Percentiles rank a stretch among this genome's conserved stretches.
These are phyloP conservation scores for Phytophthora quininea DNA, from an alignment of 352 stramenopile species.

Conservation along the genomic window DNA sequence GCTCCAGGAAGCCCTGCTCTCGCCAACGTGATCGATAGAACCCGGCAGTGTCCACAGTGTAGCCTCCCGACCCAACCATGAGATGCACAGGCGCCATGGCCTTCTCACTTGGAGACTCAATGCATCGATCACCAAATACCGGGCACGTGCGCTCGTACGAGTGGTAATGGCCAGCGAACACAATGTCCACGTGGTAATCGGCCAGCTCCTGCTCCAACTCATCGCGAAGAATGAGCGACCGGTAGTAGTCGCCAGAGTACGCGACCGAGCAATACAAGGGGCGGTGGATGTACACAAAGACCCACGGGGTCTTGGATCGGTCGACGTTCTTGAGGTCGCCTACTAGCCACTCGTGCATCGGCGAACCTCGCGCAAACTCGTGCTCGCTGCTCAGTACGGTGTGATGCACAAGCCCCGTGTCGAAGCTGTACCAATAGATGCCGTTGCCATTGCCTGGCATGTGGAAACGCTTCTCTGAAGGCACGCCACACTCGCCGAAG, in stretches of 20 bases:
- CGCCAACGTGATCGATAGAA: slow-evolving; percentile 37
- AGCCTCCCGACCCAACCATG: slow-evolving; percentile 55
- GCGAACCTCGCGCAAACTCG: slow-evolving; percentile 41
- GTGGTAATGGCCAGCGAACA: slow-evolving; percentile 66
- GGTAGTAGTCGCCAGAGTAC: slow-evolving; percentile 35
- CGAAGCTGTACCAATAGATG: slow-evolving; percentile 64
- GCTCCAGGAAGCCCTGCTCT: slow-evolving; percentile 38
- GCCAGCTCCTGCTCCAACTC: slow-evolving; percentile 43
- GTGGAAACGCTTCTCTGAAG: slow-evolving; percentile 64
- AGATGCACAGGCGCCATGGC: slow-evolving; percentile 46
- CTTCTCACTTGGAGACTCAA: slow-evolving; percentile 19
- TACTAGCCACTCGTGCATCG: slow-evolving; percentile 53
- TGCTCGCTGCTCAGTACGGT: slow-evolving; percentile 58
- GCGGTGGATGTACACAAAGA: slow-evolving; percentile 63
- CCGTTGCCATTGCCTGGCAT: slow-evolving; percentile 51
- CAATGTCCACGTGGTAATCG: slow-evolving; percentile 48
- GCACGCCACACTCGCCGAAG: slow-evolving; percentile 86
- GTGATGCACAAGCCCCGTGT: slow-evolving; percentile 52
- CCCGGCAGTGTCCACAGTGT: slow-evolving; percentile 34
- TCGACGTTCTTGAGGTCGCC: slow-evolving; percentile 48
- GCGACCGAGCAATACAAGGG: slow-evolving; percentile 51
- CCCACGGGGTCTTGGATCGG: slow-evolving; percentile 50
- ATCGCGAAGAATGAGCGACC: slow-evolving; percentile 40
- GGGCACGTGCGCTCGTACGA: slow-evolving; percentile 65
- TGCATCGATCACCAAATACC: slow-evolving; percentile 42